Evolutionary conservation across 768 basidiomycete genomes (phyloP).

Genomic region (Pleurotus cornucopiae): DNA sequence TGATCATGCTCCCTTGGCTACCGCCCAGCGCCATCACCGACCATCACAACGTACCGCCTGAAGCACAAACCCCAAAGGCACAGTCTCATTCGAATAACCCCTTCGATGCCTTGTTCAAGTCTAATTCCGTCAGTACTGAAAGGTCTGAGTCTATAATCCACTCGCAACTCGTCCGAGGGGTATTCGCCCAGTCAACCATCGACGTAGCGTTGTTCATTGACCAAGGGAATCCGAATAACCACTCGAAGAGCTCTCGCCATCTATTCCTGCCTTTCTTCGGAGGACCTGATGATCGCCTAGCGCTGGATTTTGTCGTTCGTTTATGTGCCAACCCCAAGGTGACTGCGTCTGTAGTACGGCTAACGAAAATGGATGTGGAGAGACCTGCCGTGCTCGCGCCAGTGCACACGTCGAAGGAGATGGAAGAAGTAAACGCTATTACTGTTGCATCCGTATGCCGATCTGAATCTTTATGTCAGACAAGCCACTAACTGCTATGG

Average conservation of each 20-base stretch:
- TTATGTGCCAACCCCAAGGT: slow-evolving; percentile 67
- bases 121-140: slow-evolving; percentile 23
- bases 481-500: neutral
- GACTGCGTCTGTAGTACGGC: slow-evolving; percentile 70
- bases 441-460: neutral
- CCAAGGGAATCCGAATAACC: slow-evolving; percentile 23
- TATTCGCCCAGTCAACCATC: slow-evolving; percentile 65
- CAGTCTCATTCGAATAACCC: slow-evolving; percentile 42
- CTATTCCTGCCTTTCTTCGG: slow-evolving; percentile 91
- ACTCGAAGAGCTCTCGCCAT: slow-evolving; percentile 36
- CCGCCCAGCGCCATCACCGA: slow-evolving; percentile 28
- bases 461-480: neutral
- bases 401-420: slow-evolving; percentile 12
- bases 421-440: slow-evolving; percentile 27
- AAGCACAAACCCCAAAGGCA: slow-evolving; percentile 9
- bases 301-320: slow-evolving; percentile 81
- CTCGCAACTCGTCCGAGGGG: slow-evolving; percentile 78
- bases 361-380: slow-evolving; percentile 45
- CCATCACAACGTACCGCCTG: slow-evolving; percentile 4
- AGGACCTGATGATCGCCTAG: slow-evolving; percentile 88
- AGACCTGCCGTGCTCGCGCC: slow-evolving; percentile 16
- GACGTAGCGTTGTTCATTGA: slow-evolving; percentile 89
- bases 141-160: slow-evolving; percentile 54
- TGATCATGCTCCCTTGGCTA: slow-evolving; percentile 84
- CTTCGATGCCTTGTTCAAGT: slow-evolving; percentile 65